Conservation (phyloP, 345 rosid genomes). For the Ceriops zippeliana region DNA sequence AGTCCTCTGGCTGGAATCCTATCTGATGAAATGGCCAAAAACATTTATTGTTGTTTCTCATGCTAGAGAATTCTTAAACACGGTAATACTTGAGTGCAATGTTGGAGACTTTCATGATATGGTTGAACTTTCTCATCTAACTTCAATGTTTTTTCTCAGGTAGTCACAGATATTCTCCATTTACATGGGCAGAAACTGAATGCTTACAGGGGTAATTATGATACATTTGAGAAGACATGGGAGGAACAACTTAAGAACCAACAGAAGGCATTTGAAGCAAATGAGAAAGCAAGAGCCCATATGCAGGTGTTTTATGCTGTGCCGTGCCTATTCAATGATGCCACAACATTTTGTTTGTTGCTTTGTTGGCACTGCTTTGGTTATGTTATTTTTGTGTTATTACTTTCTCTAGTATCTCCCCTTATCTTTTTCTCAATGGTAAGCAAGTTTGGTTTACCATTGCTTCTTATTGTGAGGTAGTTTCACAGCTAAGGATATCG, state of each 20-base stretch:
- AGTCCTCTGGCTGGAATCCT: conserved; percentile 91
- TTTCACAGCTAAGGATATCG: too few species aligned
- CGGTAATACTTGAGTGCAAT: conserved; percentile 40
- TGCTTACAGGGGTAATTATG: conserved; percentile 84
- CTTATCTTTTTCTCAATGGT: too few species aligned
- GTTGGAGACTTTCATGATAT: not conserved
- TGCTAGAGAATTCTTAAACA: conserved; percentile 96
- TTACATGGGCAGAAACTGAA: conserved; percentile 77
- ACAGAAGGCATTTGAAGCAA: conserved; percentile 86
- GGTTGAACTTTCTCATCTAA: not conserved
- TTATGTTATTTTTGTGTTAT: too few species aligned
- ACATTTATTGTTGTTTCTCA: conserved; percentile 96
- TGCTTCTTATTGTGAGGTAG: too few species aligned
- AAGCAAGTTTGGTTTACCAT: too few species aligned
- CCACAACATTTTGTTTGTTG: not conserved
- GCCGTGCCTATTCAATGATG: not conserved
- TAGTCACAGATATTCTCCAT: conserved; percentile 93
- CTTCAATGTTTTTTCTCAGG: conserved; percentile 44
- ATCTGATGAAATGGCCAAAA: conserved; percentile 96
- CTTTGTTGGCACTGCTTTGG: not conserved
- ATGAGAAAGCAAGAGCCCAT: conserved; percentile 74
- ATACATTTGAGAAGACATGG: conserved; percentile 80
- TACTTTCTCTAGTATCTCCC: too few species aligned
- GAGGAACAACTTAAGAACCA: conserved; percentile 86
- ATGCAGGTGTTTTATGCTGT: conserved; percentile 66